Base-by-base conservation (phyloP, 2,329 filamentous ascomycete species). In the Ceratocystis eucalypticola region DNA sequence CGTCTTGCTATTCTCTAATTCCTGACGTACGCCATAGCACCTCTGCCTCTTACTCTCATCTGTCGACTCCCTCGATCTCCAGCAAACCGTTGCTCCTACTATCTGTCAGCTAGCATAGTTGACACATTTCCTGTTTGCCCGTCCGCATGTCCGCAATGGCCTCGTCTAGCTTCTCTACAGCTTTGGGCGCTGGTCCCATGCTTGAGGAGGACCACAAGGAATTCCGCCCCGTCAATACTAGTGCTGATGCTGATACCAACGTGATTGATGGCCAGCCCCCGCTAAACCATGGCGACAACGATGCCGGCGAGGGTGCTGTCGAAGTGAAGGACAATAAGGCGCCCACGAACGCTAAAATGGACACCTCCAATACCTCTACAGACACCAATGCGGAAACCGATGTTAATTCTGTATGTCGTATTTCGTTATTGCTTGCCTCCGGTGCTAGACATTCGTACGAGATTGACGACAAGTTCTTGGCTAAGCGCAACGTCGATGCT, bases 361-460 rank as follows among this genome's bases (percentile, higher is more conserved):
- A 67, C 37, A 7, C 30, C 15, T 15, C 25, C 61, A 46, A 65
- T 17, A 33, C 50, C 20, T 61, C 64, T 7, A 41, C 37, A 41
- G 55, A 17, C 6, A 20, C 46, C 30, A 57, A 30, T n/a, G 8
- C n/a, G 5, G 65, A 63, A 17, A 28, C 44, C 10, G 57, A 63
- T 78, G 44, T 74, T 74, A 72, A 73, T 0, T 77, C 78, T 6
- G 78, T 82, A 5, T 85, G 89, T 73, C 82, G 83, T 69, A 95
- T 97, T 70, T 95, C 90, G 64, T 80, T 97, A 46, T 82, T 96
- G 46, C 82, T 96, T 66, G 89, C 87, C 0, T 91, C 79, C 0
- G 92, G 92, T 55, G 88, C 88, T 46, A 82, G 91, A 69, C 91
- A 96, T 76, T 91, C 91, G 0, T 96, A 95, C 77, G 91, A 87